Conservation (phyloP, 139 green algal species). For the Chlorella vulgaris region DNA sequence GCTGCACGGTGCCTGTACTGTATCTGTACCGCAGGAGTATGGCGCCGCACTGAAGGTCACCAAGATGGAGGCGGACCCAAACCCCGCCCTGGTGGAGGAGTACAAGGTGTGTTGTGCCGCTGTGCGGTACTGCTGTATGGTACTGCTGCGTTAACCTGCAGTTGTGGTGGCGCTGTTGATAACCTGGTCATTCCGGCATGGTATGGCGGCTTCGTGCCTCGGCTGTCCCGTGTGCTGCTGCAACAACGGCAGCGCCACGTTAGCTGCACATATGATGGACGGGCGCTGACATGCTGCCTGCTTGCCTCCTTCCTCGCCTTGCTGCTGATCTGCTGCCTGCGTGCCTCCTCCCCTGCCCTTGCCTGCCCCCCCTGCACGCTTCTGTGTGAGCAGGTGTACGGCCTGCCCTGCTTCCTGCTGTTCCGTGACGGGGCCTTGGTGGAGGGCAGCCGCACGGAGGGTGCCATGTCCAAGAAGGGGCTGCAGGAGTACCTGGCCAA, state of each 20-base stretch:
- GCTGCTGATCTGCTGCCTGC: background rate
- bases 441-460: constrained; percentile 81
- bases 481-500: constrained; percentile 73
- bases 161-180: too few species aligned
- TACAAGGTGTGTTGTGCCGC: constrained; percentile 72
- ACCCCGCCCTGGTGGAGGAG: constrained; percentile 83
- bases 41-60: constrained; percentile 85
- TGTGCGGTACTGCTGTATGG: background rate
- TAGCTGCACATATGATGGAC: too few species aligned
- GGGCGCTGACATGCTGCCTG: too few species aligned
- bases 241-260: too few species aligned
- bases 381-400: constrained; percentile 90
- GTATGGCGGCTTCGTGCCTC: too few species aligned
- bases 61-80: constrained; percentile 90
- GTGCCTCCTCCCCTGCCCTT: background rate
- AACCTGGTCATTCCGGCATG: too few species aligned
- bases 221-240: too few species aligned
- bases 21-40: constrained; percentile 84
- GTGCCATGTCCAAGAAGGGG: constrained; percentile 80
- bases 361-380: too few species aligned
- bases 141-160: too few species aligned
- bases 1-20: too few species aligned
- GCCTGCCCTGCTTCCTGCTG: constrained; percentile 91
- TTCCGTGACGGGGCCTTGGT: constrained; percentile 90
- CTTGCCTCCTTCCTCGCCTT: too few species aligned